These are phyloP conservation scores for Pistacia atlantica DNA, from an alignment of 345 rosid species.

Conservation along the genomic window DNA sequence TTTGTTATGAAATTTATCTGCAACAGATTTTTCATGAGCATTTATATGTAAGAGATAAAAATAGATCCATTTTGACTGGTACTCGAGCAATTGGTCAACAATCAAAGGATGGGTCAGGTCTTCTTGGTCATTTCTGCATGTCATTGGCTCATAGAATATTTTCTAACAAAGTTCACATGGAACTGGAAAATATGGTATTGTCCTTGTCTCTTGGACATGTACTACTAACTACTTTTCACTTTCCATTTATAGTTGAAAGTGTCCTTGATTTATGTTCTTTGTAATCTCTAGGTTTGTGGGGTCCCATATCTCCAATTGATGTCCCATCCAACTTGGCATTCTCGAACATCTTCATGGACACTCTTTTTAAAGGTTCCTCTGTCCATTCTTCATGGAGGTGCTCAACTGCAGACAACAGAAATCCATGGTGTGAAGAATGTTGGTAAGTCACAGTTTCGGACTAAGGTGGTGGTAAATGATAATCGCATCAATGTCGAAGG, in stretches of 20 bases:
- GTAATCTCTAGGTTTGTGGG: constrained; percentile 57
- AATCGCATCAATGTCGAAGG: constrained; percentile 78
- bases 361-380: constrained; percentile 77
- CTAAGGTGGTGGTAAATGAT: constrained; percentile 75
- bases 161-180: constrained; percentile 66
- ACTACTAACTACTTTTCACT: not conserved
- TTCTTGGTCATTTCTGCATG: constrained; percentile 85
- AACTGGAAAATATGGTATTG: constrained; percentile 81
- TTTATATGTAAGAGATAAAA: constrained; percentile 53
- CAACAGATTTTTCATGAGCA: constrained; percentile 80
- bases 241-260: constrained; percentile 11
- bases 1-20: constrained; percentile 77
- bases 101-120: constrained; percentile 55
- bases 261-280: constrained; percentile 5
- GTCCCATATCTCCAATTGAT: constrained; percentile 83
- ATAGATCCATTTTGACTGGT: constrained; percentile 39
- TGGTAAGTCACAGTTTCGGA: constrained; percentile 73
- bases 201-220: constrained; percentile 23
- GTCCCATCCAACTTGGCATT: constrained; percentile 95
- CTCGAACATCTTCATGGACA: constrained; percentile 92
- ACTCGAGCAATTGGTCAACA: constrained; percentile 47
- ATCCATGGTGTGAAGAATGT: constrained; percentile 41
- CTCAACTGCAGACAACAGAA: constrained; percentile 40
- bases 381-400: constrained; percentile 58
- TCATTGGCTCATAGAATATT: constrained; percentile 89